Evolutionary conservation across 495 filamentous ascomycete genomes (phyloP).

Genomic region (Aspergillus wentii): DNA sequence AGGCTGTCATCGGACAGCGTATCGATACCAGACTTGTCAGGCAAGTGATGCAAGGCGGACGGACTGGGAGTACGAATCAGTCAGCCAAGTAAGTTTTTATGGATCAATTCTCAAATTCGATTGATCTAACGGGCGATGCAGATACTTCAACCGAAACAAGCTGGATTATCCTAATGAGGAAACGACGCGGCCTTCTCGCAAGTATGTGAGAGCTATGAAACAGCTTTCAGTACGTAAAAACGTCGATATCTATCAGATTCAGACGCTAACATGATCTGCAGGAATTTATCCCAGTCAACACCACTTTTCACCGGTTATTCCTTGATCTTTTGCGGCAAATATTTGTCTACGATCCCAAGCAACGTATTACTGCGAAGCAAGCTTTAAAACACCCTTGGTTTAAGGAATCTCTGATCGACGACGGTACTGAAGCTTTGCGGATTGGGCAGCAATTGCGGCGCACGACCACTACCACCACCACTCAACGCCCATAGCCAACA

Average conservation of each 20-base stretch:
- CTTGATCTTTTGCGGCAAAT: slow-evolving; percentile 84
- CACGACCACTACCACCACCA: too few species aligned
- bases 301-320: slow-evolving; percentile 75
- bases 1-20: slow-evolving; percentile 69
- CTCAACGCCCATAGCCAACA: slow-evolving; percentile 15
- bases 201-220: slow-evolving; percentile 97
- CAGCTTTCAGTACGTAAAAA: slow-evolving; percentile 60
- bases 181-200: slow-evolving; percentile 80
- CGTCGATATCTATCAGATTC: too few species aligned
- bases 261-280: slow-evolving; percentile 46
- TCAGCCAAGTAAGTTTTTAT: slow-evolving; percentile 68
- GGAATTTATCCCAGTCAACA: slow-evolving; percentile 85
- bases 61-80: slow-evolving; percentile 63
- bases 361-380: slow-evolving; percentile 86
- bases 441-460: slow-evolving; percentile 46
- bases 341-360: slow-evolving; percentile 90
- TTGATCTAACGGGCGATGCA: slow-evolving; percentile 37
- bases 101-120: slow-evolving; percentile 2
- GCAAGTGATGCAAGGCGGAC: slow-evolving; percentile 61
- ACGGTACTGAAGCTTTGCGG: slow-evolving; percentile 87
- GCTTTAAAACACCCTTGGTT: slow-evolving; percentile 95
- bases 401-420: slow-evolving; percentile 76
- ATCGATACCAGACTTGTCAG: slow-evolving; percentile 74
- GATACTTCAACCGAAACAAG: slow-evolving; percentile 79
- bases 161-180: slow-evolving; percentile 87